Conservation (phyloP, 139 green algal species). For the Gonium pectorale region DNA sequence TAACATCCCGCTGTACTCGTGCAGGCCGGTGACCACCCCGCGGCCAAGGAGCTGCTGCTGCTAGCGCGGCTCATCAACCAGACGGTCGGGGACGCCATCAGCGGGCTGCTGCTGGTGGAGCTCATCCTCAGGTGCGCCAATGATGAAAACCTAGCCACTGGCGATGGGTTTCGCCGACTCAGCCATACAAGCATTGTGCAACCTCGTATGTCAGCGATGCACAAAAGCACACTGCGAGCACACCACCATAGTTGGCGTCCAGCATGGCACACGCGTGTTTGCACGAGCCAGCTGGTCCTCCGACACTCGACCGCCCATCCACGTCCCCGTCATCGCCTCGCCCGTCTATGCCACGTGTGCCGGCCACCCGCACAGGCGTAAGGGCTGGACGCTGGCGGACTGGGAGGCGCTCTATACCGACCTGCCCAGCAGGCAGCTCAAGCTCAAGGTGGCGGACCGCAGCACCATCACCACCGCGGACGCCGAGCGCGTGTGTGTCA, state of each 20-base stretch:
- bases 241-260: too few species aligned
- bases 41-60: constrained; percentile 66
- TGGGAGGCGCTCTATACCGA: constrained; percentile 92
- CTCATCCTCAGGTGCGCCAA: constrained; percentile 76
- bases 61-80: constrained; percentile 90
- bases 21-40: not conserved
- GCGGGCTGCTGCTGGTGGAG: constrained; percentile 91
- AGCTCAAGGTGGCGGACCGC: constrained; percentile 88
- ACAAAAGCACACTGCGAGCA: too few species aligned
- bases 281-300: too few species aligned
- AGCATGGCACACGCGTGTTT: too few species aligned
- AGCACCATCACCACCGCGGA: constrained; percentile 75
- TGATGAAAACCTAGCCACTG: too few species aligned
- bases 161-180: too few species aligned
- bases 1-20: not conserved
- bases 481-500: constrained; percentile 79
- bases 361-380: constrained; percentile 45
- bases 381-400: constrained; percentile 71
- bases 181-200: too few species aligned
- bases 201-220: too few species aligned
- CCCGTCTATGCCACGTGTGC: too few species aligned
- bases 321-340: too few species aligned
- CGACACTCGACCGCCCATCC: too few species aligned
- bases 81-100: constrained; percentile 93
- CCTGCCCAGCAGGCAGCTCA: constrained; percentile 88